Evolutionary conservation across 768 basidiomycete genomes (phyloP), one percentile per base, ranked within the genome.

Genomic region (Lactarius sanguifluus): DNA sequence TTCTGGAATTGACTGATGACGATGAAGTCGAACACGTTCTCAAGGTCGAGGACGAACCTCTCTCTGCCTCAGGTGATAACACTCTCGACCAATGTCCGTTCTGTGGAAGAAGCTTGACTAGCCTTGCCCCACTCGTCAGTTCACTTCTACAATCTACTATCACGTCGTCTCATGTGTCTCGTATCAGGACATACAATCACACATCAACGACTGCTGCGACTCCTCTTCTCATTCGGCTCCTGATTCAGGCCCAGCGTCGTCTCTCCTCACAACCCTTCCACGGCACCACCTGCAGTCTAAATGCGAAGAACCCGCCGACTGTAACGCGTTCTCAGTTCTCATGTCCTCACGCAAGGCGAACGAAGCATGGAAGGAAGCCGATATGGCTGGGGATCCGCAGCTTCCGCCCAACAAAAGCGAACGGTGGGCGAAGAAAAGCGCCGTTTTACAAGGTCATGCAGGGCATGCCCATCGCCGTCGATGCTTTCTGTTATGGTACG

Each of bases 381-480:
- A 85, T n/a, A 74, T 77, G 18, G 79, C 76, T 1, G 86, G 88
- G 67, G 80, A 83, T n/a, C 66, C 79, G 77, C 30, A 79, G 76
- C 56, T 81, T 80, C 66, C 80, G 79, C 18, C 75, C 80, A 2
- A 80, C 76, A 8, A 84, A 84, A 64, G 76, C 76, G 18, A 83
- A 81, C 43, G 81, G 81, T 34, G 78, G 80, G 36, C 82, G 91
- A 34, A 80, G 91, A 65, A 87, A 85, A 65, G 93, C 95, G 0
- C 97, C 97, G 0, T 98, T 98, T 75, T 98, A 96, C 79, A 99
- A 98, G 78, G 85, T 94, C 28, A 75, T 98, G 71, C 91, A 93
- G 71, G 96, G 97, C 1, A 97, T 98, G 95, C 94, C 96, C 10
- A 91, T 99, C 30, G 94, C 96, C 18, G 97, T 99, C 0, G 97